Percentiles rank a stretch among this genome's conserved stretches.
Evolutionary conservation across 2,329 filamentous ascomycete genomes (phyloP).

Genomic region (Fusarium sp.): DNA sequence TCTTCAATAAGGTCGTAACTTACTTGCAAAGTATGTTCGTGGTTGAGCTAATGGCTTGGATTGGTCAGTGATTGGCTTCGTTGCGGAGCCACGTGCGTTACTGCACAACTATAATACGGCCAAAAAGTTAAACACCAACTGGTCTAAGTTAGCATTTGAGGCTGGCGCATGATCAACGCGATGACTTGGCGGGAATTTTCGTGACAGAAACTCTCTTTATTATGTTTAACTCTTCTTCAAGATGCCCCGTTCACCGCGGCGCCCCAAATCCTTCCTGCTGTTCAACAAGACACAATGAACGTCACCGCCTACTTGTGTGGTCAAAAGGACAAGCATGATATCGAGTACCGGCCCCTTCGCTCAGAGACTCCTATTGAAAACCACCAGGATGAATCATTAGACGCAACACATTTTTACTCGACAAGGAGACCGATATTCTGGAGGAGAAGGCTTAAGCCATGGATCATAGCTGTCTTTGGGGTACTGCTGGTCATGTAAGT

Average conservation of each 20-base stretch:
- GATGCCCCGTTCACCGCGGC: not conserved
- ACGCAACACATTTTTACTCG: not conserved
- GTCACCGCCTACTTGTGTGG: constrained; percentile 25
- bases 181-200: constrained; percentile 23
- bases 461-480: constrained; percentile 5
- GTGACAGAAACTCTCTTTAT: not conserved
- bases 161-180: constrained; percentile 28
- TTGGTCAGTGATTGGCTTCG: constrained; percentile 27
- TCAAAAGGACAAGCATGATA: constrained; percentile 15
- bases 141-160: not conserved
- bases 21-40: constrained; percentile 27
- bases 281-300: constrained; percentile 7
- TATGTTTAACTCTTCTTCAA: constrained; percentile 3
- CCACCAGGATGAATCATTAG: not conserved
- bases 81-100: constrained; percentile 38
- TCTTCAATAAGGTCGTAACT: not conserved
- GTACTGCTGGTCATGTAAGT: constrained; percentile 28
- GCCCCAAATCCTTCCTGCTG: not conserved
- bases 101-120: constrained; percentile 36
- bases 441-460: constrained; percentile 8
- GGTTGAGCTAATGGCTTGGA: constrained; percentile 22
- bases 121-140: constrained; percentile 9
- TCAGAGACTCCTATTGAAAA: not conserved
- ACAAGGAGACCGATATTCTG: not conserved
- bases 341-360: constrained; percentile 29